phyloP scores from a whole-genome alignment of 108 stramenopile species.

The Schizochytrium sp. region DNA sequence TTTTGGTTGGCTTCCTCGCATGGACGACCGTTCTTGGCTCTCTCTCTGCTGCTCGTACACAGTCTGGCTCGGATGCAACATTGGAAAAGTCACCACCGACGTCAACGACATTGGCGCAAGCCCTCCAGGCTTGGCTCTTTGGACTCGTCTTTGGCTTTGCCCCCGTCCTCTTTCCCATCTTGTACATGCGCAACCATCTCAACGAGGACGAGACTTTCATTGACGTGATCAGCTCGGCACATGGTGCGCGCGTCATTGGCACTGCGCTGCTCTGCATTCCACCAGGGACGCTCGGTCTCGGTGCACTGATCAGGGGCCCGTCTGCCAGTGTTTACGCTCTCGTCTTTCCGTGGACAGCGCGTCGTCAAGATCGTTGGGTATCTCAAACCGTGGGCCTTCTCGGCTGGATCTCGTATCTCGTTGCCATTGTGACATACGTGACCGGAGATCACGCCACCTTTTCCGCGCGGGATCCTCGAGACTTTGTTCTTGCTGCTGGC shows the following conservation, averaged over 20 bases:
- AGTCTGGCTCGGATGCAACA: no score
- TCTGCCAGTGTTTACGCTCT: background rate
- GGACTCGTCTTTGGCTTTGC: background rate
- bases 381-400: background rate
- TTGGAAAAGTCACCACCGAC: no score
- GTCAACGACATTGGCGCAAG: background rate
- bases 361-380: background rate
- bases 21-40: background rate
- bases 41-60: background rate
- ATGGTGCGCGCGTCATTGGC: background rate
- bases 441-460: background rate
- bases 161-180: background rate
- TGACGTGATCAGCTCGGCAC: background rate
- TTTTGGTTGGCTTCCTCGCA: background rate
- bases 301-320: background rate
- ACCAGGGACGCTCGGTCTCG: background rate
- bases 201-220: background rate
- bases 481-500: background rate
- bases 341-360: background rate
- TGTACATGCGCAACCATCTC: background rate
- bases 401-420: background rate
- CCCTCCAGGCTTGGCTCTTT: background rate
- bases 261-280: background rate
- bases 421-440: background rate
- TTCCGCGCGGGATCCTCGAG: background rate